Percentiles rank a stretch among this genome's conserved stretches.
These are phyloP conservation scores for Colletotrichum lupini DNA, from an alignment of 2,329 filamentous ascomycete species.

Conservation along the genomic window DNA sequence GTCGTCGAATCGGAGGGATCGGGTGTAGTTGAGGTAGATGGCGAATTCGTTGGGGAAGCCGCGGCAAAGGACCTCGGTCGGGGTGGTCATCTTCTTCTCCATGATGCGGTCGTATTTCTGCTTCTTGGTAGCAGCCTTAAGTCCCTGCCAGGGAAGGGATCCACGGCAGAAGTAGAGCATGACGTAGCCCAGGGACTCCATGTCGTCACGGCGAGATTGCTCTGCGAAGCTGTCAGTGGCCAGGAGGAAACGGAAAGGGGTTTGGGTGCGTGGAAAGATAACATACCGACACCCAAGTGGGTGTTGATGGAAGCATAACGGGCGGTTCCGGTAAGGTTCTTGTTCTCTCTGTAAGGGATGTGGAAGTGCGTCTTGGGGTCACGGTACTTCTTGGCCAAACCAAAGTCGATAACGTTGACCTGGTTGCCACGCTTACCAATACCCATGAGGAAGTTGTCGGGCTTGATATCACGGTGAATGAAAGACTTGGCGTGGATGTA, in stretches of 20 bases:
- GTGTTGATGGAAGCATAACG: conserved; percentile 99
- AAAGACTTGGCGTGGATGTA: conserved; percentile 99
- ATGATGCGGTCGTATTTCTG: conserved; percentile 99
- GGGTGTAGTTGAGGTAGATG: conserved; percentile 99
- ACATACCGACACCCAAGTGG: conserved; percentile 89
- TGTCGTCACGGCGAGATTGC: conserved; percentile 98
- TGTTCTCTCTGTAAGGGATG: conserved; percentile 99
- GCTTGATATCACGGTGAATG: conserved; percentile 99
- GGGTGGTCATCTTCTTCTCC: conserved; percentile 99
- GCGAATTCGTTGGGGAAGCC: conserved; percentile 99
- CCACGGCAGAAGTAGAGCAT: conserved; percentile 99
- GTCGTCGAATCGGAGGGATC: conserved; percentile 98
- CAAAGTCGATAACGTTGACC: conserved; percentile 99
- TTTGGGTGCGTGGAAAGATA: not conserved
- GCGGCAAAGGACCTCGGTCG: conserved; percentile 97
- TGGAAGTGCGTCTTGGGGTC: conserved; percentile 99
- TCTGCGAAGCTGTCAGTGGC: conserved; percentile 64
- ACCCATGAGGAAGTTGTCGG: conserved; percentile 99
- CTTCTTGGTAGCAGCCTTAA: conserved; percentile 99
- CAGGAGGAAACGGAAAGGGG: not conserved
- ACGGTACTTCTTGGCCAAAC: conserved; percentile 99
- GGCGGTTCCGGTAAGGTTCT: conserved; percentile 98
- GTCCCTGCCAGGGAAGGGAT: conserved; percentile 97
- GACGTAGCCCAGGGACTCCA: conserved; percentile 98
- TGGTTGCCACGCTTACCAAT: conserved; percentile 99